These are phyloP conservation scores for Phycomyces nitens DNA, from an alignment of 192 early-diverging fungal genomes.

Conservation along the genomic window DNA sequence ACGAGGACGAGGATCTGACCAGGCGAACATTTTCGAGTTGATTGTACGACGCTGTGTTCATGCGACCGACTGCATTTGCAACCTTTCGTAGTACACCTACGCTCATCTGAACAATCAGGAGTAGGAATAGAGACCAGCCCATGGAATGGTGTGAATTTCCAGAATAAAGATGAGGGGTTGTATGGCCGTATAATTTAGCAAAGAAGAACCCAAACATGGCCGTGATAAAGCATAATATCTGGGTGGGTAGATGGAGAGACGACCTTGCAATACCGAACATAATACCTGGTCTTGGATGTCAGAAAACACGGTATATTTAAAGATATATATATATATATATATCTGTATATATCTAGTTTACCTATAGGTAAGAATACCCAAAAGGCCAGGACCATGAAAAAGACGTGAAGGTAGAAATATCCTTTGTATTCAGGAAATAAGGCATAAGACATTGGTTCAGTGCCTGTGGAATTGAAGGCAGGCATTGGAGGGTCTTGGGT, in stretches of 20 bases:
- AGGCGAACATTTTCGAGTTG: constrained; percentile 23
- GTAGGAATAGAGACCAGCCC: constrained; percentile 30
- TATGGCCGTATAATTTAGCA: constrained; percentile 32
- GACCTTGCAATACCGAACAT: constrained; percentile 37
- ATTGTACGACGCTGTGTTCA: constrained; percentile 9
- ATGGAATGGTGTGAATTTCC: constrained; percentile 33
- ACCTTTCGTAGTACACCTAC: constrained; percentile 33
- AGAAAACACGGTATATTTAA: not conserved
- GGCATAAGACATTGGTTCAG: constrained; percentile 36
- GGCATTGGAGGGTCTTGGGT: constrained; percentile 13
- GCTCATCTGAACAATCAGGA: constrained; percentile 26
- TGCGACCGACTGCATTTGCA: constrained; percentile 23
- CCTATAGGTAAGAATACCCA: constrained; percentile 38
- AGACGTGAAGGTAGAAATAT: constrained; percentile 28
- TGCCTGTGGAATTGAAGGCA: constrained; percentile 31
- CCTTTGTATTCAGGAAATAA: constrained; percentile 22
- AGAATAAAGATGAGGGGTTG: constrained; percentile 28
- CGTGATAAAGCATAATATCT: constrained; percentile 22
- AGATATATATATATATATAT: too few relatives aligned
- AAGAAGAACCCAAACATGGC: constrained; percentile 31
- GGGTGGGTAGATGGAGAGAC: constrained; percentile 31
- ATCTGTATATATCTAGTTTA: constrained; percentile 16
- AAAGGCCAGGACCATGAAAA: constrained; percentile 36
- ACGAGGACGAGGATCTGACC: constrained; percentile 10
- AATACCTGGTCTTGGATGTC: constrained; percentile 12